phyloP scores from a whole-genome alignment of 169 alveolate species.

The Plasmodium knowlesi region DNA sequence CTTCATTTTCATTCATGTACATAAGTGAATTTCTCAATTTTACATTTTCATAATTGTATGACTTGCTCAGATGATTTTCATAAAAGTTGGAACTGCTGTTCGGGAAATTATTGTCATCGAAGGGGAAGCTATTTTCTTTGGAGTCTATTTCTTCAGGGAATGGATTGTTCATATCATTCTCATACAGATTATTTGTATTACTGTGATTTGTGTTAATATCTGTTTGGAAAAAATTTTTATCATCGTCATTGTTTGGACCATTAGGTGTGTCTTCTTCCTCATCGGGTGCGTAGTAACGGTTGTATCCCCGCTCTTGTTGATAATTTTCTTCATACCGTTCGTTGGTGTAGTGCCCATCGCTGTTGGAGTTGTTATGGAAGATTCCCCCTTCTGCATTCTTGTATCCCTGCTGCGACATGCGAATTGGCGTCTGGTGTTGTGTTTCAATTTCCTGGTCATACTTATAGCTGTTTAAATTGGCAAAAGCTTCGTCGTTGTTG shows the following conservation, averaged over 20 bases:
- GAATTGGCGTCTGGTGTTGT: not conserved
- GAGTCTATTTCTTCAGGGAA: not conserved
- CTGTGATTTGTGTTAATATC: not conserved
- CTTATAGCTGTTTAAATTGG: not conserved
- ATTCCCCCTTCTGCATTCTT: conserved; percentile 1
- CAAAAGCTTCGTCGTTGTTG: not conserved
- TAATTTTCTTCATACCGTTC: not conserved
- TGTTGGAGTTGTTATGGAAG: not conserved
- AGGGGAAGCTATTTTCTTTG: not conserved
- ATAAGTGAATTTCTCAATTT: conserved; percentile 22
- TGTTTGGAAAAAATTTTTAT: not conserved
- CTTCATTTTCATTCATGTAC: conserved; percentile 16
- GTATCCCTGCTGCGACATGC: not conserved
- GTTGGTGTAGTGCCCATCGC: not conserved
- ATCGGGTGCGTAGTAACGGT: not conserved
- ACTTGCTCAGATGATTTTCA: conserved; percentile 5
- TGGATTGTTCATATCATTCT: not conserved
- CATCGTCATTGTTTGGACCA: not conserved
- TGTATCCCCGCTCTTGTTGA: not conserved
- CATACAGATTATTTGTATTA: not conserved
- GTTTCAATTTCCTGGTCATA: conserved; percentile 3
- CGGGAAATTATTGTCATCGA: not conserved
- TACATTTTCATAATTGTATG: conserved; percentile 12
- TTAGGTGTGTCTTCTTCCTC: not conserved
- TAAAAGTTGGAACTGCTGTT: not conserved